Evolutionary conservation across 495 filamentous ascomycete species (phyloP), one percentile per base, ranked within the genome.

Genomic region (Penicillium desertorum): DNA sequence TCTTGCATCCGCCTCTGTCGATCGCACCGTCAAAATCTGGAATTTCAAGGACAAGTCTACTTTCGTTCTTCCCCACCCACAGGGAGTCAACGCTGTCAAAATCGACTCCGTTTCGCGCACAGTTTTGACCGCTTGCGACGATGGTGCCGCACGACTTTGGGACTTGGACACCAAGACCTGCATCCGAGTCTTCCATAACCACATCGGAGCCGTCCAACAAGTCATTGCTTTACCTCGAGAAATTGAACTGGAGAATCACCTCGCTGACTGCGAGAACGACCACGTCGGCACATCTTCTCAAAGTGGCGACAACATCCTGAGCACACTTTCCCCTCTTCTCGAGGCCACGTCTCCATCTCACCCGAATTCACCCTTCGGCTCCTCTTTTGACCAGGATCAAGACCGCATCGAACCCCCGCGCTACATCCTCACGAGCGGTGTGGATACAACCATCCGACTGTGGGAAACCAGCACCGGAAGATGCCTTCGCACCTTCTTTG

Each of bases 191-290:
- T 96, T 92, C 68, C 83, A 93, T 62, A 92, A 92, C n/a, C 94
- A 98, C 61, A 90, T 97, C 23, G 94, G 92, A 29, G 92, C 95
- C 59, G 93, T 98, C 2, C 95, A 98, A 65, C 91, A 96, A 65
- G 87, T 96, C 12, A 72, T 94, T 20, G 81, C 87, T 1, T 76
- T 98, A 37, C 90, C 93, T 0, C 76, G 84, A 20, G 92, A 96
- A 60, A 94, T 92, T 58, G 91, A 96, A 60, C 84, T 92, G n/a
- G 91, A 96, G 62, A 82, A 84, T 23, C 74, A 80, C 41, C 75
- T 79, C 20, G 71, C 67, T 14, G 83, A 85, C 46, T 81, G 83
- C 39, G 80, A 81, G 27, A 88, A 88, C 54, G 80, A 75, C 51
- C 69, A 73, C 55, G 45, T 74, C 54, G 74, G 74, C 68, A 72